Conservation (phyloP, 1,139 yeast species). For the Nadsonia commutata region DNA sequence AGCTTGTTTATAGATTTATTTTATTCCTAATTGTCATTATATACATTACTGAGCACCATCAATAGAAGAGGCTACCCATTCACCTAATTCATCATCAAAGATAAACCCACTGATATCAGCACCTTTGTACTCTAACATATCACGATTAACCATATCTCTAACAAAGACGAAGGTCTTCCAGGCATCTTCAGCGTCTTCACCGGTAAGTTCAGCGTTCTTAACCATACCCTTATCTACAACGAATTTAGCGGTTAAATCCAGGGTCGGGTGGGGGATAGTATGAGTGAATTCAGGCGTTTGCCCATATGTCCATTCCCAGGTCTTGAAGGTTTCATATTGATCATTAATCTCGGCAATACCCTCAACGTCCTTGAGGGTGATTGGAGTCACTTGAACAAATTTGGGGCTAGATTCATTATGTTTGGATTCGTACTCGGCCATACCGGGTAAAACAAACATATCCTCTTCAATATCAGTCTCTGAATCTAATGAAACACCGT, state of each 20-base stretch:
- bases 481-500: conserved; percentile 11
- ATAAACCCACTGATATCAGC: conserved; percentile 33
- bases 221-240: conserved; percentile 31
- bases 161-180: conserved; percentile 21
- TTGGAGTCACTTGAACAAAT: neutral
- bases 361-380: neutral
- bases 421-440: neutral
- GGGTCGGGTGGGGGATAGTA: conserved; percentile 20
- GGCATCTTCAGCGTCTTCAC: conserved; percentile 1
- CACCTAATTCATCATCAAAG: conserved; percentile 11
- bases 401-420: neutral
- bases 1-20: too few relatives aligned
- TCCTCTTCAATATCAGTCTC: conserved; percentile 2
- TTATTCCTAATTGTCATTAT: neutral
- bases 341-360: neutral
- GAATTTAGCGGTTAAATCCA: conserved; percentile 26
- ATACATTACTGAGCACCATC: conserved; percentile 3
- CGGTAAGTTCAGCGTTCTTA: conserved; percentile 11
- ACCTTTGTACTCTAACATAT: conserved; percentile 28
- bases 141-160: conserved; percentile 19
- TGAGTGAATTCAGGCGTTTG: conserved; percentile 55
- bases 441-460: conserved; percentile 6
- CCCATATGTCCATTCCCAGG: conserved; percentile 65
- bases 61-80: conserved; percentile 3
- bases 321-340: conserved; percentile 10